These are phyloP conservation scores for Pseudocercospora vitis DNA, from an alignment of 2,329 filamentous ascomycete species.

Conservation along the genomic window DNA sequence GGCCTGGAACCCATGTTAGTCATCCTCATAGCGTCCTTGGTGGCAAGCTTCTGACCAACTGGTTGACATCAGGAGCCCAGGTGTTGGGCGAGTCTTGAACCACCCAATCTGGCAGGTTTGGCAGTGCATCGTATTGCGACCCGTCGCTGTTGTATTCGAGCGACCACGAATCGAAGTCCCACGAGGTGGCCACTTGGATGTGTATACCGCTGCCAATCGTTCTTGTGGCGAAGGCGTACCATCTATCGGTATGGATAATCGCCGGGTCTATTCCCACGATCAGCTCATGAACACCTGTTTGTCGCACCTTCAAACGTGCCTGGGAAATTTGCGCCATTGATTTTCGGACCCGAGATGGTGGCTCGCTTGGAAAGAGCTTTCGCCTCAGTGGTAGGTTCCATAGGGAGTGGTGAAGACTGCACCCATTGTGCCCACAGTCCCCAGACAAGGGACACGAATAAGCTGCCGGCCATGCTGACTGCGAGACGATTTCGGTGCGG, in stretches of 20 bases:
- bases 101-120: constrained; percentile 54
- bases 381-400: neutral
- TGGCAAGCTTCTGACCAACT: constrained; percentile 36
- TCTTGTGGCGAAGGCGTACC: constrained; percentile 44
- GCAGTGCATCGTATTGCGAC: constrained; percentile 55
- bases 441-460: neutral
- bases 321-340: constrained; percentile 50
- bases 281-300: constrained; percentile 56
- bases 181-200: constrained; percentile 43
- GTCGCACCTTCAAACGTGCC: constrained; percentile 62
- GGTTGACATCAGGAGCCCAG: constrained; percentile 63
- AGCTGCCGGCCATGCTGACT: neutral
- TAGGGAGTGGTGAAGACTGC: neutral
- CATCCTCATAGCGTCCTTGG: constrained; percentile 32
- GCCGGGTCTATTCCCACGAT: constrained; percentile 34
- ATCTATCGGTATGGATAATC: constrained; percentile 37
- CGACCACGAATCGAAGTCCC: constrained; percentile 39
- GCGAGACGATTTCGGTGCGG: neutral
- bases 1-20: constrained; percentile 29
- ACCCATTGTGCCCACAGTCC: neutral
- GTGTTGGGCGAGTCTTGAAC: constrained; percentile 51
- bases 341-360: constrained; percentile 29
- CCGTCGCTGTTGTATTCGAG: constrained; percentile 41
- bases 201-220: constrained; percentile 38
- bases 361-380: constrained; percentile 6